These are phyloP conservation scores for Saturnispora zaruensis DNA, from an alignment of 805 yeast species.

Conservation along the genomic window DNA sequence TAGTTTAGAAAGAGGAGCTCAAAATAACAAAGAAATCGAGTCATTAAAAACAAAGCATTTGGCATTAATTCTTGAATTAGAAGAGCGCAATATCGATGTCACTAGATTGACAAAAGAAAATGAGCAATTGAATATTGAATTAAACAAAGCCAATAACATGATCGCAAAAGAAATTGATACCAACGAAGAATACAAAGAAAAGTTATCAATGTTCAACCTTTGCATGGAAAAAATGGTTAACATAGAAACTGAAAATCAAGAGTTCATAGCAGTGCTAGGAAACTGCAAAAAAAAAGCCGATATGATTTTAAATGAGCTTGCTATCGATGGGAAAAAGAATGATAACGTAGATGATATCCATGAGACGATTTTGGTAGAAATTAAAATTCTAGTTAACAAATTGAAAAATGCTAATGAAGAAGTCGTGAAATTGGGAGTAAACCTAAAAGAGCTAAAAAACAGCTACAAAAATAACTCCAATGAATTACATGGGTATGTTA, in stretches of 20 bases:
- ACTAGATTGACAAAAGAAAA: neutral
- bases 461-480: neutral
- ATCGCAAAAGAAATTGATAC: neutral
- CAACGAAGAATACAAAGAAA: neutral
- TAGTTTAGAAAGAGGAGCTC: neutral
- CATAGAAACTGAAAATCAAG: neutral
- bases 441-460: neutral
- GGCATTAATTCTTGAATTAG: neutral
- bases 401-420: neutral
- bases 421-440: neutral
- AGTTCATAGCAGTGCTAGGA: neutral
- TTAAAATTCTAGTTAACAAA: neutral
- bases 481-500: neutral
- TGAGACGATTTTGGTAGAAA: neutral
- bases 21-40: neutral
- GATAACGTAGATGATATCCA: neutral
- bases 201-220: neutral
- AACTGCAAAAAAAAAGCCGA: neutral
- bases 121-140: neutral
- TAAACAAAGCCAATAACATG: neutral
- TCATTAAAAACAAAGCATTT: neutral
- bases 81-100: neutral
- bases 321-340: neutral
- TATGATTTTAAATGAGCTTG: neutral
- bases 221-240: neutral